Evolutionary conservation across 1,139 yeast species (phyloP).

Genomic region (Geotrichum histeridarum): DNA sequence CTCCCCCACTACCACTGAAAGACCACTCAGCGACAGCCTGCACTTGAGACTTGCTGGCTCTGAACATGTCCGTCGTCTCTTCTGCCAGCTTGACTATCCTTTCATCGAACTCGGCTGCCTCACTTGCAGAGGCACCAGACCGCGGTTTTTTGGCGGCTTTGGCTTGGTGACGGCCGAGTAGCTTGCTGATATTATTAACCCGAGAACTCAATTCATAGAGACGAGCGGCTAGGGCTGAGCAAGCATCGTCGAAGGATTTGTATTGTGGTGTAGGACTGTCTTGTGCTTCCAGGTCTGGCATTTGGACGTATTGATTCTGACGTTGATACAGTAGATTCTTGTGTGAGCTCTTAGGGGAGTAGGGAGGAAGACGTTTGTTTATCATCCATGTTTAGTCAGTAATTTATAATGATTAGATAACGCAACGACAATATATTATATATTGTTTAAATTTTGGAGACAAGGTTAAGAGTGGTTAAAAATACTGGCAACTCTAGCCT

Average conservation of each 20-base stretch:
- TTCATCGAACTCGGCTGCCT: conserved; percentile 20
- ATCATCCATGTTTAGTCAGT: no score
- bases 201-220: conserved; percentile 26
- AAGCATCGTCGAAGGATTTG: conserved; percentile 23
- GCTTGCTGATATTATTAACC: conserved; percentile 22
- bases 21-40: conserved; percentile 27
- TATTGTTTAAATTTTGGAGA: no score
- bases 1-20: not conserved
- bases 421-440: no score
- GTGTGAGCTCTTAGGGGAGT: not conserved
- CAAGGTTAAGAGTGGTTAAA: no score
- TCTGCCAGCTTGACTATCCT: conserved; percentile 24
- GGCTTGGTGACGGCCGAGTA: conserved; percentile 11
- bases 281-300: conserved; percentile 16
- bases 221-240: conserved; percentile 25
- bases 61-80: conserved; percentile 25
- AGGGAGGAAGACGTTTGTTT: no score
- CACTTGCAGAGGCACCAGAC: conserved; percentile 14
- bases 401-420: no score
- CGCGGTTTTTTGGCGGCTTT: conserved; percentile 19
- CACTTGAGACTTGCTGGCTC: conserved; percentile 23
- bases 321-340: not conserved
- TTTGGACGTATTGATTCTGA: not conserved
- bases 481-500: no score
- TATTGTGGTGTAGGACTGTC: not conserved